These are phyloP conservation scores for Noccaea bulbosa DNA, from an alignment of 345 rosid genomes.

Conservation along the genomic window DNA sequence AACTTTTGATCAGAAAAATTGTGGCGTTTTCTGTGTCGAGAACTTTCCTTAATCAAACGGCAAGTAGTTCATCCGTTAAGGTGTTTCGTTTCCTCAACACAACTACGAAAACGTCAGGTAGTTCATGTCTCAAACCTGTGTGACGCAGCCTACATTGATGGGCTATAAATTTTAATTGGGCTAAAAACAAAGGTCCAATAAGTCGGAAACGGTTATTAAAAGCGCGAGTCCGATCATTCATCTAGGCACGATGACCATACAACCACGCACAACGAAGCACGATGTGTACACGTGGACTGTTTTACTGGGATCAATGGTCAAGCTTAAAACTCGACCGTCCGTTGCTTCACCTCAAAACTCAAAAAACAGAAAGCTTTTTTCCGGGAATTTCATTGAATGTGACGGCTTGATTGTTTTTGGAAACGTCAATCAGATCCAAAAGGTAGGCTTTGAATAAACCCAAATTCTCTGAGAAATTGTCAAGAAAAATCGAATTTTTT, in stretches of 20 bases:
- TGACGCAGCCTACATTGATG: background rate
- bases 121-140: too few species aligned
- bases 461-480: background rate
- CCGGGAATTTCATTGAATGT: conserved; percentile 6
- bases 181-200: background rate
- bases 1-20: conserved; percentile 1
- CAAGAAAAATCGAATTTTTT: background rate
- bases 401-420: background rate
- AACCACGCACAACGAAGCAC: conserved; percentile 40
- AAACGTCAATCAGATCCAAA: conserved; percentile 28
- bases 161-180: background rate
- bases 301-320: background rate
- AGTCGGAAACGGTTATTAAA: conserved; percentile 1
- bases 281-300: conserved; percentile 25
- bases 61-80: conserved; percentile 7
- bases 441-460: conserved; percentile 24
- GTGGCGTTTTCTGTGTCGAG: conserved; percentile 22
- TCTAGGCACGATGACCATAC: conserved; percentile 36
- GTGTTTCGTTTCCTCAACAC: too few species aligned
- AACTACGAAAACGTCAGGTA: too few species aligned
- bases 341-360: background rate
- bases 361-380: background rate
- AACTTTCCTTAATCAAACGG: background rate
- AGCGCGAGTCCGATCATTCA: conserved; percentile 18
- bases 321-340: conserved; percentile 28